These are phyloP conservation scores for Wickerhamomyces chambardii DNA, from an alignment of 805 yeast genomes.

Conservation along the genomic window DNA sequence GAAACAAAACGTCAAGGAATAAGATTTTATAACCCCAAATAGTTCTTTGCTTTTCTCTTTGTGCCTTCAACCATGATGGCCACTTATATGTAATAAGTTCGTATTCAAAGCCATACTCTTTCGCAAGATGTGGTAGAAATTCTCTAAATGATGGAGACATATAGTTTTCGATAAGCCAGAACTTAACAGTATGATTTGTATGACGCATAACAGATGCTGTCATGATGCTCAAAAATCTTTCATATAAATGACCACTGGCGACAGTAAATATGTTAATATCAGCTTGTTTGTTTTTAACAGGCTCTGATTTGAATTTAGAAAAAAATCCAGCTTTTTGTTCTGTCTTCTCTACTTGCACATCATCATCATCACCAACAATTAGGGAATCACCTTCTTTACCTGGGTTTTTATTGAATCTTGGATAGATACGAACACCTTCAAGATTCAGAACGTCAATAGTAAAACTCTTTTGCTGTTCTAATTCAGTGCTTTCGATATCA, in stretches of 20 bases:
- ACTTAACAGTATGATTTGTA: conserved; percentile 57
- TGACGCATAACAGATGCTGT: conserved; percentile 64
- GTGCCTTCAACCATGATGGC: conserved; percentile 86
- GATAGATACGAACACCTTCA: conserved; percentile 35
- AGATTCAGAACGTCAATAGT: conserved; percentile 30
- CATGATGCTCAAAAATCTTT: conserved; percentile 70
- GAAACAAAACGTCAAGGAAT: conserved; percentile 82
- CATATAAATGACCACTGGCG: conserved; percentile 78
- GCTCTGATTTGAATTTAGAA: conserved; percentile 7
- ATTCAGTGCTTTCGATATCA: conserved; percentile 1
- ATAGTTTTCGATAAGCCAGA: conserved; percentile 83
- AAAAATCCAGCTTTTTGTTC: conserved; percentile 8
- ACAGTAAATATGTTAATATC: conserved; percentile 74
- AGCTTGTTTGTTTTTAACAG: conserved; percentile 27
- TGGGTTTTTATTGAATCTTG: conserved; percentile 31
- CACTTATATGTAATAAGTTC: conserved; percentile 81
- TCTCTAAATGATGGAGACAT: conserved; percentile 61
- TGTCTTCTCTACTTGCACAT: conserved; percentile 2
- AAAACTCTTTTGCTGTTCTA: conserved; percentile 7
- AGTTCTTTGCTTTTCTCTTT: conserved; percentile 67
- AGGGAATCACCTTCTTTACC: conserved; percentile 25
- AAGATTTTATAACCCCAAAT: conserved; percentile 87
- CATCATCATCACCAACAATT: conserved; percentile 5
- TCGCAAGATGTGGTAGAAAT: conserved; percentile 51
- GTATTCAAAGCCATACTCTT: conserved; percentile 52